Evolutionary conservation across 345 rosid species (phyloP).

Genomic region (Diplotaxis tenuifolia): DNA sequence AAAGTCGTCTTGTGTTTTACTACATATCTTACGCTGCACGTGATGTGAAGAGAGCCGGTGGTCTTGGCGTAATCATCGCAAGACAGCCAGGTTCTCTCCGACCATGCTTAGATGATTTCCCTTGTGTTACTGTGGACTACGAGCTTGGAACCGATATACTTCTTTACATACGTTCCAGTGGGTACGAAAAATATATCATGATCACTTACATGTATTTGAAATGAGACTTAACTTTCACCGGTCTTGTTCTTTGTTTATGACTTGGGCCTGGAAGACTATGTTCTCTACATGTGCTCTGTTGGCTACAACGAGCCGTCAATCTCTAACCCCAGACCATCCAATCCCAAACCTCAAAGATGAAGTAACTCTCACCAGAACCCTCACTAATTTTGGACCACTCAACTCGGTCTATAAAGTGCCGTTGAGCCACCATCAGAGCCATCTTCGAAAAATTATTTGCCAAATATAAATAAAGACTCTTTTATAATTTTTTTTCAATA

Average conservation of each 20-base stretch:
- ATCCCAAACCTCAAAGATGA: conserved; percentile 23
- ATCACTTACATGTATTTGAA: too few species aligned
- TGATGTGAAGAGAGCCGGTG: conserved; percentile 35
- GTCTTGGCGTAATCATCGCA: conserved; percentile 43
- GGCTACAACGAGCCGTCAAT: conserved; percentile 49
- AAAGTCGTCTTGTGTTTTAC: conserved; percentile 44
- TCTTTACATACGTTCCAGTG: conserved; percentile 36
- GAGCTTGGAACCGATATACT: conserved; percentile 42
- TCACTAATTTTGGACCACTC: conserved; percentile 46
- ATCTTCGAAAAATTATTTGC: too few species aligned
- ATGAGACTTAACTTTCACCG: too few species aligned
- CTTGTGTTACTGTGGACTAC: conserved; percentile 38
- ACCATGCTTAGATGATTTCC: conserved; percentile 39
- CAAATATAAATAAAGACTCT: too few species aligned
- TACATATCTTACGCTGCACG: conserved; percentile 24
- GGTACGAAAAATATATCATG: conserved; percentile 32
- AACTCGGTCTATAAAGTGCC: conserved; percentile 30
- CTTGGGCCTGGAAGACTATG: conserved; percentile 42
- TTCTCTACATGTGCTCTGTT: conserved; percentile 46
- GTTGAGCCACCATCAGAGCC: too few species aligned
- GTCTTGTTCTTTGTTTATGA: conserved; percentile 63
- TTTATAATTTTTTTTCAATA: too few species aligned
- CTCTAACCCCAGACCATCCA: conserved; percentile 30
- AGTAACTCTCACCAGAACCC: conserved; percentile 35
- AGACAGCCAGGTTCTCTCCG: conserved; percentile 34